These are phyloP conservation scores for Cercospora brassicicola DNA, from an alignment of 2,329 filamentous ascomycete genomes.

Conservation along the genomic window DNA sequence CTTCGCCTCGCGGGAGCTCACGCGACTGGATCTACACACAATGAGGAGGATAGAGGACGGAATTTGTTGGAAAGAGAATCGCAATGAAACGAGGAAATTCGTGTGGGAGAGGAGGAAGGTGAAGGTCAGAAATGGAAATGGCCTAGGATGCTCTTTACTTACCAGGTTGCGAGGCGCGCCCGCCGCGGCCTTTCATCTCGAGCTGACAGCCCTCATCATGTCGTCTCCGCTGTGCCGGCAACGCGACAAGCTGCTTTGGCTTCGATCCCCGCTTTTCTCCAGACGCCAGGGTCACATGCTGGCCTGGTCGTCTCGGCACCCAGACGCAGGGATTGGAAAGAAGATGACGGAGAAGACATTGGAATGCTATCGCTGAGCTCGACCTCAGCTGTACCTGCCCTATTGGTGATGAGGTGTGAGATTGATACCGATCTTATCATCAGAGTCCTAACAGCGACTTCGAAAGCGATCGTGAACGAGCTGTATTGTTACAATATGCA, in stretches of 20 bases:
- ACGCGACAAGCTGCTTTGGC: constrained; percentile 2
- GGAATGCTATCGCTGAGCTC: background rate
- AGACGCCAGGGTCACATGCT: constrained; percentile 3
- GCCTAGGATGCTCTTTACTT: background rate
- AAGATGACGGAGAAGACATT: background rate
- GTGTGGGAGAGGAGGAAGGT: background rate
- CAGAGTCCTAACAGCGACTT: background rate
- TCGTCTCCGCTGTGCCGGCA: constrained; percentile 3
- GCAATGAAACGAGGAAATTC: background rate
- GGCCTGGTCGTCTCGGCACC: background rate
- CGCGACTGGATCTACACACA: background rate
- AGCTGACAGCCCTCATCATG: background rate
- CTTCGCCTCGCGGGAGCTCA: background rate
- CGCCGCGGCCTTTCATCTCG: background rate
- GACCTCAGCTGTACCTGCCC: background rate
- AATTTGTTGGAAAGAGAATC: background rate
- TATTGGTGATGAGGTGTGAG: background rate
- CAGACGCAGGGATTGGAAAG: background rate
- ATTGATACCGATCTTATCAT: no score
- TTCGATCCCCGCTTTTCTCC: constrained; percentile 4
- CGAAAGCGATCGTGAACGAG: background rate
- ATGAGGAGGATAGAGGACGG: background rate
- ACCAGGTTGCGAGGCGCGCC: background rate
- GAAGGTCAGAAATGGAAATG: background rate
- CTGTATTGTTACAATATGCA: background rate